Conservation (phyloP, 2,329 filamentous ascomycete species). For the Sporothrix brasiliensis region DNA sequence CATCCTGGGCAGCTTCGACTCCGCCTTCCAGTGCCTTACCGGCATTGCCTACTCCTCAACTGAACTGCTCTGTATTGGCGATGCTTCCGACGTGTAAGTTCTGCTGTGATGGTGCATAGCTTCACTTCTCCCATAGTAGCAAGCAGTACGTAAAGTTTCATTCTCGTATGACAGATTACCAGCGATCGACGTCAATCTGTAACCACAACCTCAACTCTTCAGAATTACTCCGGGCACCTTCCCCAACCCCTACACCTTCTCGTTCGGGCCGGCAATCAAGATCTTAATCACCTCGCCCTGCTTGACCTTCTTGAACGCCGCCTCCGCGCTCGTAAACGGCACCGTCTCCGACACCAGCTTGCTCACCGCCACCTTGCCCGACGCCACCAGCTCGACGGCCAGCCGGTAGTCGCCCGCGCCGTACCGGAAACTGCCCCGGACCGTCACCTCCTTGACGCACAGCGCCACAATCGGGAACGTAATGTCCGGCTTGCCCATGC, state of each 20-base stretch:
- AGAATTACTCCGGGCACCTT: background rate
- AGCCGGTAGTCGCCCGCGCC: slow-evolving; percentile 84
- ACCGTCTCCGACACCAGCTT: slow-evolving; percentile 77
- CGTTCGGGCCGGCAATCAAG: slow-evolving; percentile 67
- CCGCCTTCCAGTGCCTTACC: background rate
- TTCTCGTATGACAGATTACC: too few relatives aligned
- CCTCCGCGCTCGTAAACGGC: slow-evolving; percentile 77
- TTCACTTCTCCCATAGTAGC: too few relatives aligned
- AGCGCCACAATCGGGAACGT: slow-evolving; percentile 89
- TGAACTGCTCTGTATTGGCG: background rate
- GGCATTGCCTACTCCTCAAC: slow-evolving; percentile 10
- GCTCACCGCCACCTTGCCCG: slow-evolving; percentile 77
- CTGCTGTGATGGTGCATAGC: too few relatives aligned
- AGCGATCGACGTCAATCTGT: background rate
- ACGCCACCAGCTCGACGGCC: slow-evolving; percentile 74
- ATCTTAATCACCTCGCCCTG: slow-evolving; percentile 76
- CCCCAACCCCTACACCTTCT: slow-evolving; percentile 48
- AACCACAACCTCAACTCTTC: background rate
- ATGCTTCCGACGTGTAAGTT: slow-evolving; percentile 3
- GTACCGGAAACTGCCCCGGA: slow-evolving; percentile 89
- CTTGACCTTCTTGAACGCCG: slow-evolving; percentile 85
- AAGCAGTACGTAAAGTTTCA: too few relatives aligned
- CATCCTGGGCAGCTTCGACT: slow-evolving; percentile 27
- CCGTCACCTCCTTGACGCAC: slow-evolving; percentile 85
- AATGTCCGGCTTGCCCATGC: slow-evolving; percentile 88